Evolutionary conservation across 768 basidiomycete genomes (phyloP).

Genomic region (Mycena crocata): DNA sequence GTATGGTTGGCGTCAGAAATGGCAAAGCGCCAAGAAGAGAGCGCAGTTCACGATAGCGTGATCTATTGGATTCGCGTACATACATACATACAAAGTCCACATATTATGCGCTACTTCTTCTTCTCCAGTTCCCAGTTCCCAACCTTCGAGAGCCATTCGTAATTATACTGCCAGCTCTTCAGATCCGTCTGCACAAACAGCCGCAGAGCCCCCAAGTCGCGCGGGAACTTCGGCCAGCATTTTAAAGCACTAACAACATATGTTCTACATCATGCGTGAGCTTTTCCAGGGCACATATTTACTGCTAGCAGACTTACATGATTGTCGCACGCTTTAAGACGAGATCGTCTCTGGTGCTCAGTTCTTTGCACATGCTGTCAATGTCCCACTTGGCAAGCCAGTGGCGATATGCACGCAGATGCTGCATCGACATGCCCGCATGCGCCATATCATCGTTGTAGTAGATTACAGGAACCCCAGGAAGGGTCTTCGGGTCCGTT

Average conservation of each 20-base stretch:
- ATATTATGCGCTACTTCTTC: slow-evolving; percentile 15
- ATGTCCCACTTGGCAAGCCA: slow-evolving; percentile 44
- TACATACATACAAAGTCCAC: background rate
- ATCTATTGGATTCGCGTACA: background rate
- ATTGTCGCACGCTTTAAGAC: slow-evolving; percentile 44
- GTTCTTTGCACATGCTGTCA: slow-evolving; percentile 44
- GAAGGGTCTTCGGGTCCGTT: slow-evolving; percentile 18
- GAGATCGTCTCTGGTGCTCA: slow-evolving; percentile 34
- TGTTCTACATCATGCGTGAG: slow-evolving; percentile 32
- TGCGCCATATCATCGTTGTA: slow-evolving; percentile 24
- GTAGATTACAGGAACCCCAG: slow-evolving; percentile 2
- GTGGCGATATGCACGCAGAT: slow-evolving; percentile 48
- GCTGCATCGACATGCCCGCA: slow-evolving; percentile 34
- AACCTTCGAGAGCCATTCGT: slow-evolving; percentile 27
- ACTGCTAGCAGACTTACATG: slow-evolving; percentile 39
- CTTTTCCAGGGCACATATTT: background rate
- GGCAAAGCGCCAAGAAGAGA: background rate
- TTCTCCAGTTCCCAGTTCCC: background rate
- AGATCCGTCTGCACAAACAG: slow-evolving; percentile 47
- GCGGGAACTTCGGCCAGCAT: slow-evolving; percentile 40
- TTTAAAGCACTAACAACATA: slow-evolving; percentile 48
- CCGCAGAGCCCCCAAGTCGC: slow-evolving; percentile 43
- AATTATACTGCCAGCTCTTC: slow-evolving; percentile 27
- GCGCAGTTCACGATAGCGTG: background rate
- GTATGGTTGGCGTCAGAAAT: background rate